Evolutionary conservation across 352 stramenopile species (phyloP), one percentile per base, ranked within the genome.

Genomic region (Pythium pectinolyticum): DNA sequence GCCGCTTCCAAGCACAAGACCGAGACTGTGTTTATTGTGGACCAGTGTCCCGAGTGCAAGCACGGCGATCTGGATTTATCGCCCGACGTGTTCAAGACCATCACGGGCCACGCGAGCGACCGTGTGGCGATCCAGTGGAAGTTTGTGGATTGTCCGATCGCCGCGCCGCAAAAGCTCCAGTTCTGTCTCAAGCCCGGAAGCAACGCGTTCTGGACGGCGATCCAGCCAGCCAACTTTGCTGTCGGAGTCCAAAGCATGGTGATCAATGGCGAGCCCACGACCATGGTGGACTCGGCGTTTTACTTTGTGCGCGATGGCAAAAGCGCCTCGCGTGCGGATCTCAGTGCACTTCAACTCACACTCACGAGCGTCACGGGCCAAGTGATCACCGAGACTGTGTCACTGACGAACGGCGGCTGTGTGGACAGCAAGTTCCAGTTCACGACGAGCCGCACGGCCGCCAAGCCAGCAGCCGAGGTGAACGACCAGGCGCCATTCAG

Each of bases 21-120:
- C 37, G 79, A 88, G 70, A 65, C 81, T 39, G 82, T 87, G 6
- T 75, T 89, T 57, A 84, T 91, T 51, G 69, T 88, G 20, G 82
- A 91, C 62, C 76, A 85, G 57, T 91, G 82, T 61, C 78, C 80
- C 14, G 75, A 72, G 17, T 89, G 80, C 47, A 51, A 28, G 3
- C 61, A 66, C 20, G 82, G 80, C 17, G 80, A 88, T 54, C 57
- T 89, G 25, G 80, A 88, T 56, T 58, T 91, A 51, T 82, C 78
- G 0, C 70, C 78, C 5, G 59, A 72, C n/a, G 69, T 80, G 1
- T 82, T 80, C 41, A 25, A 66, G 6, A 66, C 32, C 55, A 70
- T 78, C 58, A 80, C 74, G n/a, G 74, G 74, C 22, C 40, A 60
- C 31, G 15, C 51, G 24, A 71, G 28, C 34, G 49, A 70, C 57